Conservation (phyloP, 2,329 filamentous ascomycete species). For the Plenodomus tracheiphilus region DNA sequence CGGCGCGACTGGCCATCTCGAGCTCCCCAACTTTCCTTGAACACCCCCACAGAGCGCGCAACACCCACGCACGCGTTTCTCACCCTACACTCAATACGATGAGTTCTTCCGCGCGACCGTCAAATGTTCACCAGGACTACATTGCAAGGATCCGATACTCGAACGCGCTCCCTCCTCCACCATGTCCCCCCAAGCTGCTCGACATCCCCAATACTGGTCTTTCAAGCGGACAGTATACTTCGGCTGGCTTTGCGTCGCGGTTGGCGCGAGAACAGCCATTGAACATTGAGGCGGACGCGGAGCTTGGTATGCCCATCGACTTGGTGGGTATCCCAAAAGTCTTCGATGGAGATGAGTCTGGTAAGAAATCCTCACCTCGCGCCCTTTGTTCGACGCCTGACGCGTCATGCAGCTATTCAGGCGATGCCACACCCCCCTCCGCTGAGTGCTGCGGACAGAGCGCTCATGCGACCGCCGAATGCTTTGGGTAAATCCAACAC, state of each 20-base stretch:
- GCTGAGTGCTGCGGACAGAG: conserved; percentile 81
- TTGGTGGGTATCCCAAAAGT: conserved; percentile 92
- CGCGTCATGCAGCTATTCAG: conserved; percentile 69
- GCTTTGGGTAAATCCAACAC: conserved; percentile 82
- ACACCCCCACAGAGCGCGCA: conserved; percentile 12
- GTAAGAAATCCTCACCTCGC: conserved; percentile 54
- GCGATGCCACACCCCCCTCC: conserved; percentile 70
- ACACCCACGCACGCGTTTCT: conserved; percentile 3
- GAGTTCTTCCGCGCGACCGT: conserved; percentile 25
- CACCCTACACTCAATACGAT: conserved; percentile 15
- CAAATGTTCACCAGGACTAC: conserved; percentile 82
- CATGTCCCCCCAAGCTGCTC: conserved; percentile 92
- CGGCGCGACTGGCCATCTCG: conserved; percentile 2
- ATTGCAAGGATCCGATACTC: conserved; percentile 94
- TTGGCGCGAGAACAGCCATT: conserved; percentile 88
- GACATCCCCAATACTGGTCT: conserved; percentile 95
- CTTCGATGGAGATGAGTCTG: conserved; percentile 92
- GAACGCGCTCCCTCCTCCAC: conserved; percentile 92
- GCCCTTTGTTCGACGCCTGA: conserved; percentile 13
- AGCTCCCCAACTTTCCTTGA: conserved; percentile 35
- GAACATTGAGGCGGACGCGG: conserved; percentile 96
- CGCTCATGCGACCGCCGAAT: conserved; percentile 79
- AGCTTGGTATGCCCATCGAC: conserved; percentile 96
- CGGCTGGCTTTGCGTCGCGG: conserved; percentile 84
- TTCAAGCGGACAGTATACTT: conserved; percentile 83